A percentile compares a stretch with the other conserved stretches of the same genome.
phyloP scores from a whole-genome alignment of 176 grass and related monocot genomes.

The Zoysia japonica region DNA sequence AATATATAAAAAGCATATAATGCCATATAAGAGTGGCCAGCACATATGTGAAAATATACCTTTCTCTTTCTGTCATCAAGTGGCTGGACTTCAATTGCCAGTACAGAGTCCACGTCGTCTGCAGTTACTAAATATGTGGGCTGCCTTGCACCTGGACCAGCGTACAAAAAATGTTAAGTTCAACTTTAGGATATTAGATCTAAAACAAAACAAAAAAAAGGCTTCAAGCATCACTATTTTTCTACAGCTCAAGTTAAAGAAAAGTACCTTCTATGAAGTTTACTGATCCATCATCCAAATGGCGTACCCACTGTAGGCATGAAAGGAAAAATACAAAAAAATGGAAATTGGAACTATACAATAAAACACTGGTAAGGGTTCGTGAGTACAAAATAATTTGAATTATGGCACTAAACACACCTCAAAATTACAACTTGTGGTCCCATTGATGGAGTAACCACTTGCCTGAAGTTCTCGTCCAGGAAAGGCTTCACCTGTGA shows the following conservation, averaged over 20 bases:
- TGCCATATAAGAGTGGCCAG: conserved; percentile 17
- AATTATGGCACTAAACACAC: conserved; percentile 33
- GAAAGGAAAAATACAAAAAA: conserved; percentile 34
- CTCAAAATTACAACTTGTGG: conserved; percentile 98
- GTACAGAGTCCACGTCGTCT: conserved; percentile 85
- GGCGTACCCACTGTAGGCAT: conserved; percentile 79
- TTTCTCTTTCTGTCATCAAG: conserved; percentile 92
- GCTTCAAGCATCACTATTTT: conserved; percentile 10
- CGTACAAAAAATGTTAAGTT: conserved; percentile 9
- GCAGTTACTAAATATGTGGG: conserved; percentile 91
- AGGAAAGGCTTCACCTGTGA: conserved; percentile 91
- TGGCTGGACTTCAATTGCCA: conserved; percentile 91
- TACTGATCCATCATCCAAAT: conserved; percentile 88
- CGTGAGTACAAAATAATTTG: conserved; percentile 11
- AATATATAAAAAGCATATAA: background rate
- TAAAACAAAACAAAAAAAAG: conserved; percentile 32
- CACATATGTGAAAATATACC: conserved; percentile 43
- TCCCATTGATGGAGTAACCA: conserved; percentile 87
- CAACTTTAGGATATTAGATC: conserved; percentile 15
- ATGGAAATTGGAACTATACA: conserved; percentile 26
- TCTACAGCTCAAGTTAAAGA: conserved; percentile 24
- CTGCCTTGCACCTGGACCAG: conserved; percentile 73
- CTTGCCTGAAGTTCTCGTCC: conserved; percentile 92
- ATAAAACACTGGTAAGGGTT: conserved; percentile 20
- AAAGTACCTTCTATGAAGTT: conserved; percentile 88